phyloP scores from a whole-genome alignment of 257 asterid genomes.

The Leptodermis oblonga region DNA sequence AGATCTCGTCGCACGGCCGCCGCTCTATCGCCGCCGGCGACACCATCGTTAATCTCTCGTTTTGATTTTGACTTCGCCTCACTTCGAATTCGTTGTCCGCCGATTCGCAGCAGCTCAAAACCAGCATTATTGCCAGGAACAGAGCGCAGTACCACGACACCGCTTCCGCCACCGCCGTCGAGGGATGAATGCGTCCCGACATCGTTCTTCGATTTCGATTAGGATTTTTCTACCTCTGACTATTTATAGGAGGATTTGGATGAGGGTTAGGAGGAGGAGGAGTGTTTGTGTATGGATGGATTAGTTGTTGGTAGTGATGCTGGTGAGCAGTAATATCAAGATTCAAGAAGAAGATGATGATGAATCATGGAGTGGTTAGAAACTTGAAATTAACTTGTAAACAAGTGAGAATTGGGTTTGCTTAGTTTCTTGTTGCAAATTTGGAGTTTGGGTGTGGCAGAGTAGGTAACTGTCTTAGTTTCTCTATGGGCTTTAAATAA shows the following conservation, averaged over 20 bases:
- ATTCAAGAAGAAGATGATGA: no score
- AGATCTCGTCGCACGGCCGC: constrained; percentile 64
- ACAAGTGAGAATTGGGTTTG: constrained; percentile 28
- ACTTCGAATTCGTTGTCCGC: constrained; percentile 26
- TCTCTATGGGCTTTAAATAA: constrained; percentile 14
- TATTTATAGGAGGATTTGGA: not conserved
- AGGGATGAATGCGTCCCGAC: constrained; percentile 32
- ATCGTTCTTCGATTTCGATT: constrained; percentile 8
- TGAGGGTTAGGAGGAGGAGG: not conserved
- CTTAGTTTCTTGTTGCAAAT: not conserved
- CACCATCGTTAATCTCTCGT: no score
- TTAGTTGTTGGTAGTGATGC: no score
- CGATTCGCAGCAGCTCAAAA: constrained; percentile 56
- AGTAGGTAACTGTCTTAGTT: constrained; percentile 30
- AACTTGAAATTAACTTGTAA: no score
- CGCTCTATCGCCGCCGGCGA: not conserved
- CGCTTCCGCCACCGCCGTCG: constrained; percentile 40
- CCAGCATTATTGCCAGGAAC: constrained; percentile 48
- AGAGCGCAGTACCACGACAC: constrained; percentile 54
- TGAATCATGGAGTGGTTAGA: not conserved
- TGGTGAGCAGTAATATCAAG: not conserved
- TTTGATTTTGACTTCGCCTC: not conserved
- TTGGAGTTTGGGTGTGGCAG: constrained; percentile 12
- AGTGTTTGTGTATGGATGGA: no score
- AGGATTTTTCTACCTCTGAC: not conserved